Evolutionary conservation across 2,329 filamentous ascomycete genomes (phyloP), one percentile per base, ranked within the genome.

Genomic region (Aspergillus jensenii): DNA sequence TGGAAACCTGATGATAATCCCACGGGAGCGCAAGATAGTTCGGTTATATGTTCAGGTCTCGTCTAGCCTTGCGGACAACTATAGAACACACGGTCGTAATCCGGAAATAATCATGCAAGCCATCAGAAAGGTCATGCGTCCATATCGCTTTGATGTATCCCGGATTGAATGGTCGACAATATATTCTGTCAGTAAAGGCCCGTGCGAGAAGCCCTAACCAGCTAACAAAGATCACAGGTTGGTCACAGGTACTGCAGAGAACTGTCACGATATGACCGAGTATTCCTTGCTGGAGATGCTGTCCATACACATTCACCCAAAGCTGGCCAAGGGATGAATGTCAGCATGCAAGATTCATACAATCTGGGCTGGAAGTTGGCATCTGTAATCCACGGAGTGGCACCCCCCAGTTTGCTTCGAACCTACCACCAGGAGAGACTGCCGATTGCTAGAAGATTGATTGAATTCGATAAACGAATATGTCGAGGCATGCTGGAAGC

Each of bases 1-100:
- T 9, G 86, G 86, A 0, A 85, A 78, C 52, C 71, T 89, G 21
- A 86, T 89, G 84, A 79, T 87, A 2, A 87, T 88, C 17, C 86
- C 86, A 0, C 78, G 86, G n/a, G 86, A 88, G 67, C 82, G 84
- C 35, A 84, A 82, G 55, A 74, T 89, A 4, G 85, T 88, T 0
- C 79, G 87, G 4, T 68, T 88, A 2, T 88, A 88, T 58, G 21
- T 52, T 6, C 17, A 52, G 25, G 14, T 43, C 9, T 33, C 50
- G 17, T 17, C 50, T 3, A 14, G 6, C 15, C 50, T 5, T 3
- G 5, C 23, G 5, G 5, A 6, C 23, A 23, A 23, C 5, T 23
- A 23, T 23, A 23, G 23, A 23, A 23, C 23, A 23, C 23, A 23
- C 3, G 23, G 23, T 3, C 23, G 5, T 23, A 23, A 23, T 23